Evolutionary conservation across 139 green algal species (phyloP), one percentile per base, ranked within the genome.

Genomic region (Chlorella sorokiniana): DNA sequence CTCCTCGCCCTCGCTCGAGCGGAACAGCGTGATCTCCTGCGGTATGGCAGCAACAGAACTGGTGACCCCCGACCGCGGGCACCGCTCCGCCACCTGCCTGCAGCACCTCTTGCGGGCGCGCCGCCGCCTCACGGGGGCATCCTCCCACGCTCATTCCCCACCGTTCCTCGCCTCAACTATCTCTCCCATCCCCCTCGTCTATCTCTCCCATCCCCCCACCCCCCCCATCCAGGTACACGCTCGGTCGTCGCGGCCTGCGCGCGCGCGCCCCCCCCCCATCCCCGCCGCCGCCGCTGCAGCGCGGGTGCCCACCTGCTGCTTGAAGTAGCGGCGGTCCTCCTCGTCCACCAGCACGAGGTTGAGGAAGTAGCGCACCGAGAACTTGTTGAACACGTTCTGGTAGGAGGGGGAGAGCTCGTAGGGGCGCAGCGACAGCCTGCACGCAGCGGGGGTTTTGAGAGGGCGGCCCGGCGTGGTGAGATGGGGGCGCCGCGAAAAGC

Each of bases 281-380:
- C n/a, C n/a, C n/a, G n/a, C n/a, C n/a, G n/a, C n/a, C 59, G 25
- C 59, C 9, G n/a, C 33, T 23, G n/a, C 33, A 75, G 27, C 31
- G 31, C n/a, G n/a, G n/a, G n/a, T n/a, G n/a, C 71, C 11, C 63
- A 75, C 76, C 85, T 97, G 94, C 91, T 98, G 95, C 88, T 98
- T 98, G 91, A 98, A 98, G 89, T 98, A 98, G 3, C 95, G 76
- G 8, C 95, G 87, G 89, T 99, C 97, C 87, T 99, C 97, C 80
- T 99, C 96, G 84, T 99, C 97, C 73, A 99, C 95, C 78, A 99
- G 91, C 82, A 99, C 97, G 68, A 99, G 91, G 88, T 99, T 99
- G 29, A 99, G 87, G 84, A 94, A 98, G 91, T 99, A 99, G 71
- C 93, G 93, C n/a, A 99, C 97, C 37, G 83, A 94, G 87, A 96